Evolutionary conservation across 176 grass and related monocot species (phyloP).

Genomic region (Cocos nucifera): DNA sequence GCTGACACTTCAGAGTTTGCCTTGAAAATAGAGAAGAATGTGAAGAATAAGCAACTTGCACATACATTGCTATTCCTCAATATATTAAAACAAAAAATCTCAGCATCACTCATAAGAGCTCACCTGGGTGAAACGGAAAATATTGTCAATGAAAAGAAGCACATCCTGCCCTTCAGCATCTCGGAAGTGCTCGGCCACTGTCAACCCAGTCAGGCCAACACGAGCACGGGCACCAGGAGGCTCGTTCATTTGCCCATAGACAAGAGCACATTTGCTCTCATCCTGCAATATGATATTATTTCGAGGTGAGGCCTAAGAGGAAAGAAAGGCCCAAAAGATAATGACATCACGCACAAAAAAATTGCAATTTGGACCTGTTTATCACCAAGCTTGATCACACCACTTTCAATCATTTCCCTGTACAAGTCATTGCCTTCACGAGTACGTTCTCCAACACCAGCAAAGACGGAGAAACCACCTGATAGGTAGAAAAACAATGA

Average conservation of each 20-base stretch:
- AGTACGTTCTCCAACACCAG: constrained; percentile 24
- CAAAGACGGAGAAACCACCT: constrained; percentile 32
- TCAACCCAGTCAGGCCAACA: constrained; percentile 20
- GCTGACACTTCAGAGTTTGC: constrained; percentile 27
- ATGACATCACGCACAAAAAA: not conserved
- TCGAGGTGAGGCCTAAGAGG: too few relatives aligned
- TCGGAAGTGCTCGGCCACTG: constrained; percentile 22
- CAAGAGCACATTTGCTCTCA: constrained; percentile 22
- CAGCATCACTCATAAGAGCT: too few relatives aligned
- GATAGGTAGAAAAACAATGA: not conserved
- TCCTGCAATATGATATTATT: not conserved
- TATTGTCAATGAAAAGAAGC: constrained; percentile 31
- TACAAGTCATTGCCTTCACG: constrained; percentile 26
- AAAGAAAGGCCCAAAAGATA: too few relatives aligned
- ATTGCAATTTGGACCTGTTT: not conserved
- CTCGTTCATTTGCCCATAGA: constrained; percentile 27
- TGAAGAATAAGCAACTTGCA: too few relatives aligned
- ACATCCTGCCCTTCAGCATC: constrained; percentile 11
- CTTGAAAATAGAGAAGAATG: not conserved
- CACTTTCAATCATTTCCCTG: constrained; percentile 26
- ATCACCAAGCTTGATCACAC: constrained; percentile 21
- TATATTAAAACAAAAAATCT: too few relatives aligned
- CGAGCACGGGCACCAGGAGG: constrained; percentile 24
- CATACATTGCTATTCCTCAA: too few relatives aligned
- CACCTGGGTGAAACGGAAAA: constrained; percentile 21